phyloP scores from a whole-genome alignment of 108 stramenopile genomes.

The Cyclotella distinguenda region DNA sequence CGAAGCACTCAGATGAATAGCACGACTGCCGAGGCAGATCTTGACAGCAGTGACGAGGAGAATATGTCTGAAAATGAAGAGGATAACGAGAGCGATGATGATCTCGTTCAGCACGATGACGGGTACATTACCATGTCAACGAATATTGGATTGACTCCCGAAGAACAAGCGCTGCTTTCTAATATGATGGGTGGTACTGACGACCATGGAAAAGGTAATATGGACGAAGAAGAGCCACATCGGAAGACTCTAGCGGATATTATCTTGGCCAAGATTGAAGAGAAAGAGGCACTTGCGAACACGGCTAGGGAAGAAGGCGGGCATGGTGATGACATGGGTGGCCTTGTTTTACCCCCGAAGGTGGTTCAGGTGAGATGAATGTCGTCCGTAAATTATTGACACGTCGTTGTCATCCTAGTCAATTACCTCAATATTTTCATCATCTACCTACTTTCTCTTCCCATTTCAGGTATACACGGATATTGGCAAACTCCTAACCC shows the following conservation, averaged over 20 bases:
- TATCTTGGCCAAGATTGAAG: slow-evolving; percentile 96
- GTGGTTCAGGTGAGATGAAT: slow-evolving; percentile 82
- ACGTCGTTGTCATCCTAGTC: neutral
- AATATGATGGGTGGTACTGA: slow-evolving; percentile 66
- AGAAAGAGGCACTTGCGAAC: slow-evolving; percentile 79
- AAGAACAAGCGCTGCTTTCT: slow-evolving; percentile 79
- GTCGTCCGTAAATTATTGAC: neutral
- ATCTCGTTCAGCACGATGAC: slow-evolving; percentile 63
- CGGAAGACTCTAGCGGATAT: slow-evolving; percentile 92
- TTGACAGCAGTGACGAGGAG: slow-evolving; percentile 67
- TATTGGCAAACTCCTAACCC: slow-evolving; percentile 91
- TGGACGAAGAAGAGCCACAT: slow-evolving; percentile 34
- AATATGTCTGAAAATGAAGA: slow-evolving; percentile 32
- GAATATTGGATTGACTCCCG: slow-evolving; percentile 64
- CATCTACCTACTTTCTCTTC: neutral
- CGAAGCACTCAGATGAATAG: slow-evolving; percentile 1
- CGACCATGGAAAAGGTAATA: slow-evolving; percentile 11
- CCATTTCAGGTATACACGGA: slow-evolving; percentile 79
- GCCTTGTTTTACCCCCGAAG: slow-evolving; percentile 76
- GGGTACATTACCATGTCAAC: slow-evolving; percentile 70
- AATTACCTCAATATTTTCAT: neutral
- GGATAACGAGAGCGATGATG: slow-evolving; percentile 74
- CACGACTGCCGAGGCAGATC: slow-evolving; percentile 30
- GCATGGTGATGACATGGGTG: slow-evolving; percentile 32
- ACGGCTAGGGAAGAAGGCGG: slow-evolving; percentile 45